Conservation (phyloP, 2,329 filamentous ascomycete species). For the Xylaria sp. region DNA sequence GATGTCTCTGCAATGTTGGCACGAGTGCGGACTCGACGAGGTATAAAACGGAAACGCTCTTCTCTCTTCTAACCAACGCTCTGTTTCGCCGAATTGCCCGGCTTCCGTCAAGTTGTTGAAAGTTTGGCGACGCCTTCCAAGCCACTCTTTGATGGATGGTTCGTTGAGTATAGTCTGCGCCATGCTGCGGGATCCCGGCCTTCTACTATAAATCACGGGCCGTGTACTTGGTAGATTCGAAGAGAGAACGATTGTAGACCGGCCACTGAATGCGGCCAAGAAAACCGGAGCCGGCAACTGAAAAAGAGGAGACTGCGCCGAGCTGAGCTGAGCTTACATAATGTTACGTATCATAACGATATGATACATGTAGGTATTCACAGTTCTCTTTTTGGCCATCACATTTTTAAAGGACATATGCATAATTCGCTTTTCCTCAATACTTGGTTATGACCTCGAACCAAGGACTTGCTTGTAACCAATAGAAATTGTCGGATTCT, state of each 20-base stretch:
- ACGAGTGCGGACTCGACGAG: conserved; percentile 3
- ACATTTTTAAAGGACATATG: too few species aligned
- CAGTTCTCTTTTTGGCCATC: too few species aligned
- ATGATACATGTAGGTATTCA: too few species aligned
- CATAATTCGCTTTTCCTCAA: too few species aligned
- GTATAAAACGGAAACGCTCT: conserved; percentile 4
- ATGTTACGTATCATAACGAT: too few species aligned
- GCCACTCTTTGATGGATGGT: conserved; percentile 8
- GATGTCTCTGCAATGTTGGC: conserved; percentile 8
- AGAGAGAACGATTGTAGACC: not conserved
- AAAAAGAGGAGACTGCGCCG: conserved; percentile 9
- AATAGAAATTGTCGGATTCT: too few species aligned
- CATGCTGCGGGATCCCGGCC: not conserved
- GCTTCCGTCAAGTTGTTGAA: not conserved
- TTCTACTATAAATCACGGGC: too few species aligned
- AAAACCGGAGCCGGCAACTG: not conserved
- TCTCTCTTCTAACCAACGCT: conserved; percentile 12
- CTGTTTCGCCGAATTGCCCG: not conserved
- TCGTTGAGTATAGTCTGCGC: not conserved
- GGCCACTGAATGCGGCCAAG: too few species aligned
- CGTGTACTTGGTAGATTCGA: too few species aligned
- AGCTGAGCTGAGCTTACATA: not conserved
- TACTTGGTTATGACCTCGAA: too few species aligned
- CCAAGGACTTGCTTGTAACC: too few species aligned
- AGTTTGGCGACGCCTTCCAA: not conserved